Base-by-base conservation (phyloP, 2,329 filamentous ascomycete genomes). In the Diaporthe destruens region DNA sequence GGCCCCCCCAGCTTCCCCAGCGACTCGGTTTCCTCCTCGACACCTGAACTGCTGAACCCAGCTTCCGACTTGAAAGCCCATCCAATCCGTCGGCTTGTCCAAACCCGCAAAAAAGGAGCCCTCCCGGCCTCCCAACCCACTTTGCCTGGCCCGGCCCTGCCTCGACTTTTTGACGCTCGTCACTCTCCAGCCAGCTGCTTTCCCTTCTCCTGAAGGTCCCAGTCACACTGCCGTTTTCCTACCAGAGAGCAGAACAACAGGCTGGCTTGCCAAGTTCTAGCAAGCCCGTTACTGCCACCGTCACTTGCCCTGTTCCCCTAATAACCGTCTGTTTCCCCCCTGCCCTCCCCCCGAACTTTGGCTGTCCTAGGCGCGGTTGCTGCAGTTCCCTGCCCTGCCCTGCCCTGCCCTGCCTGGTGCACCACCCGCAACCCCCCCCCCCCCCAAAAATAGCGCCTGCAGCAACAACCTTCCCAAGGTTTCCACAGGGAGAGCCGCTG, bases 401-500 rank as follows among this genome's bases (percentile, higher is more conserved):
- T 55, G 61, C 29, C 51, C 39, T 61, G 57, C 42, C 69, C 55
- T 59, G 65, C 44, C 47, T 51, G 47, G 47, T 49, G n/a, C n/a
- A 51, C 54, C 39, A 39, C 56, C 42, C 36, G 36, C 36, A 14
- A 12, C 54, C 36, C 32, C 54, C 57, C 49, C 34, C 34, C 34
- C 34, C 34, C 39, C 39, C 14, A 47, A 20, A 47, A n/a, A n/a
- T n/a, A 47, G 57, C 57, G 57, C 66, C 47, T 23, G 44, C 61
- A 66, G 36, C 61, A 61, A 61, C 42, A 39, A 65, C 56, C 71
- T 42, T 29, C 29, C 29, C 29, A 29, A 29, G 29, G 29, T 29
- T 67, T 69, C 63, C 47, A 65, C 49, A 66, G 57, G 47, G 44
- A 71, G 49, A 51, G 73, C 67, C 67, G n/a, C 61, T 39, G 36